Evolutionary conservation across 2,329 filamentous ascomycete genomes (phyloP), one percentile per base, ranked within the genome.

Genomic region (Biscogniauxia mediterranea): DNA sequence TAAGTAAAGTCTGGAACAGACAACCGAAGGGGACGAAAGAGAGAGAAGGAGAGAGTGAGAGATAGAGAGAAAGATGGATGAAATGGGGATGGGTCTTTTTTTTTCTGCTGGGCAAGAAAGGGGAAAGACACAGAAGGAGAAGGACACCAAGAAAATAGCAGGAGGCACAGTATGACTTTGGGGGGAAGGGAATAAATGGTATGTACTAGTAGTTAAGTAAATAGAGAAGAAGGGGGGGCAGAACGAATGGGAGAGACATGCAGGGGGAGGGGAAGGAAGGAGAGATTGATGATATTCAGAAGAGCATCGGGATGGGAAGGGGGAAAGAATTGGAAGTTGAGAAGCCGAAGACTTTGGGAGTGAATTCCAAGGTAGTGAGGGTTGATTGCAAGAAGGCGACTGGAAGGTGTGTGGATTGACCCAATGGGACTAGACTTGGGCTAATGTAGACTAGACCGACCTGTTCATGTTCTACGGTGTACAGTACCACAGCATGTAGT

Each of bases 221-320:
- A 66, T 64, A 66, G 68, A 67, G 55, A 71, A 70, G 49, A 70
- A 70, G 66, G 60, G 64, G 66, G 68, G 66, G 61, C 57, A 68
- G 61, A 70, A 68, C 69, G 69, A 69, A 70, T 57, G 68, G 63
- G 66, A 65, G 68, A 67, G 64, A 61, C 55, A 60, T 56, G 65
- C 61, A 55, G 52, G 59, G 65, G 61, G 54, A 64, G 61, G 54
- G 53, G 64, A 67, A 62, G 68, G 64, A 69, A 63, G 64, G 59
- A 62, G 64, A 64, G 61, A 60, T 62, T 71, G 70, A 71, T 68
- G 69, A 28, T 71, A 71, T 72, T 72, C 70, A 72, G 70, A 71
- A 60, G 64, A 55, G 66, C 66, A 71, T 68, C 64, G 66, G 66
- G 65, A 66, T 61, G 66, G 66, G 68, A 66, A 68, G 67, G 65